Percentiles rank a stretch among this genome's conserved stretches.
phyloP scores from a whole-genome alignment of 179 eudicot species.

The Carnegiea gigantea region DNA sequence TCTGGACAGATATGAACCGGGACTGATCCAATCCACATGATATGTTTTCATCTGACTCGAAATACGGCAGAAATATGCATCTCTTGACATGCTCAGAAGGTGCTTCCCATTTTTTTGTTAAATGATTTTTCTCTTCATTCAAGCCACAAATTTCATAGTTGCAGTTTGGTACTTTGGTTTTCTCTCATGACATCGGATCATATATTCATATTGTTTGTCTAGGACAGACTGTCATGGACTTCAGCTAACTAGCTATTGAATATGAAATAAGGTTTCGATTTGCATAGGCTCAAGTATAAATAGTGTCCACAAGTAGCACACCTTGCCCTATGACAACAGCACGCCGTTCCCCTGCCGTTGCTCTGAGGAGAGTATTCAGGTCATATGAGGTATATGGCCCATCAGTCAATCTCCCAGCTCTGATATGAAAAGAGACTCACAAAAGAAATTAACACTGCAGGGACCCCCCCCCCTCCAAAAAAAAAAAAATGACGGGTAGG shows the following conservation, averaged over 20 bases:
- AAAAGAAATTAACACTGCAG: background rate
- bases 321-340: conserved; percentile 94
- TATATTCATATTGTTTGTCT: background rate
- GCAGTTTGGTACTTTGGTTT: background rate
- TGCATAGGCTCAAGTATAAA: too few species aligned
- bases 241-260: background rate
- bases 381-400: conserved; percentile 99
- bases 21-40: background rate
- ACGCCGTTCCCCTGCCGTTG: conserved; percentile 95
- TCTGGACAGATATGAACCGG: background rate
- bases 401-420: conserved; percentile 92
- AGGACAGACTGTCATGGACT: background rate
- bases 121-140: background rate
- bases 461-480: too few species aligned
- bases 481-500: background rate
- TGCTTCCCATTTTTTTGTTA: background rate
- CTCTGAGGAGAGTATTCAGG: conserved; percentile 85
- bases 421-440: conserved; percentile 21
- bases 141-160: background rate
- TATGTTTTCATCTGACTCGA: background rate
- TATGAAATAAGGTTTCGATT: background rate
- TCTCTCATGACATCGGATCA: background rate
- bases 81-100: background rate
- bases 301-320: conserved; percentile 18
- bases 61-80: background rate